Conservation (phyloP, 1,284 basidiomycete genomes). For the Sanghuangporus baumii region DNA sequence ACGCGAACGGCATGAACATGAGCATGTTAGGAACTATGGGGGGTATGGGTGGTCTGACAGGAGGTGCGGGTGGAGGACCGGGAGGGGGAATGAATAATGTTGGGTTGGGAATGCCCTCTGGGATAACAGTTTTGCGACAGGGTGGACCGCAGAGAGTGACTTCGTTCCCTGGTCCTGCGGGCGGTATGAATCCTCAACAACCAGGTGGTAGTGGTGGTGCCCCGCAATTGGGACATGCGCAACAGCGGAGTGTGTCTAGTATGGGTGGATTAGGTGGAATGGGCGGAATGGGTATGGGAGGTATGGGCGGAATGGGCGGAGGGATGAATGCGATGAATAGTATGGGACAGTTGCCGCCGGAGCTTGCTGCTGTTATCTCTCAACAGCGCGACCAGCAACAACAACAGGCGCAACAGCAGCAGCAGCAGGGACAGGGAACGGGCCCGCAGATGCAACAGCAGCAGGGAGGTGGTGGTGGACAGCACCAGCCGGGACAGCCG, state of each 20-base stretch:
- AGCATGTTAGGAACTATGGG: not conserved
- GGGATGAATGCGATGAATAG: not conserved
- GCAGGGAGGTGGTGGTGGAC: not conserved
- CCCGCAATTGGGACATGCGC: not conserved
- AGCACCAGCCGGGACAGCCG: slow-evolving; percentile 1
- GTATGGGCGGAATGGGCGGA: not conserved
- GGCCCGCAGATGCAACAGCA: not conserved
- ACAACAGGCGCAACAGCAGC: not conserved
- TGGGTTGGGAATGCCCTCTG: not conserved
- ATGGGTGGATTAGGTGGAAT: not conserved
- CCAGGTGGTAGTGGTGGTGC: not conserved
- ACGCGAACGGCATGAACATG: not conserved
- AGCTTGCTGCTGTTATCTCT: slow-evolving; percentile 1
- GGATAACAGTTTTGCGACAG: not conserved
- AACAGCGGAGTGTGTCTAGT: not conserved
- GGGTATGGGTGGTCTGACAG: not conserved
- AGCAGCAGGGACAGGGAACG: not conserved
- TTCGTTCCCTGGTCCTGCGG: not conserved
- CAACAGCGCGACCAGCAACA: slow-evolving; percentile 1
- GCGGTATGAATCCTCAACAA: not conserved
- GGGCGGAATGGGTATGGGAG: not conserved
- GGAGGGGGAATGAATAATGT: not conserved
- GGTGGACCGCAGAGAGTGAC: not conserved
- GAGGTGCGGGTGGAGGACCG: not conserved
- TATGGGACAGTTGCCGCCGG: not conserved